A percentile compares a stretch with the other conserved stretches of the same genome.
Conservation (phyloP, 225 moss, liverwort and hornwort species). For the Polytrichum commune region DNA sequence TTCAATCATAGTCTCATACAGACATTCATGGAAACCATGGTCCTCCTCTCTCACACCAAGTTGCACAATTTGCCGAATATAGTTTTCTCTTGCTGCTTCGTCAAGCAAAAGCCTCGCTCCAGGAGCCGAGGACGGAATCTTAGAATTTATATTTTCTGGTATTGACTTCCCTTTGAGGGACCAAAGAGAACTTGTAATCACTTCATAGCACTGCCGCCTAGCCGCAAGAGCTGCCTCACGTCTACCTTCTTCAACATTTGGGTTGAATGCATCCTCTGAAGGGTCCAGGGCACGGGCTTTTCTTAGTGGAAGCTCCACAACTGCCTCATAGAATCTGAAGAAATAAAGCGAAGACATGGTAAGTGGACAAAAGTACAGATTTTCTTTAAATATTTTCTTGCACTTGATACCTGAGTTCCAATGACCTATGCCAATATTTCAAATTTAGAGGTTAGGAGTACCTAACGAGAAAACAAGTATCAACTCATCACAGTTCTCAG, state of each 20-base stretch:
- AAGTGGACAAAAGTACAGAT: no score
- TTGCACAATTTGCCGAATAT: slow-evolving; percentile 90
- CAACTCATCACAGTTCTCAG: no score
- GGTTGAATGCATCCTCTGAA: slow-evolving; percentile 92
- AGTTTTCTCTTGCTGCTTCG: slow-evolving; percentile 69
- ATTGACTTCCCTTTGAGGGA: slow-evolving; percentile 69
- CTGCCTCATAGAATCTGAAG: slow-evolving; percentile 93
- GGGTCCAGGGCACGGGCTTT: slow-evolving; percentile 99
- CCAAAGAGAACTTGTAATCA: slow-evolving; percentile 86
- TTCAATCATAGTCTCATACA: slow-evolving; percentile 97
- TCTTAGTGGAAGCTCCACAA: slow-evolving; percentile 89
- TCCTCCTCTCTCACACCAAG: slow-evolving; percentile 98
- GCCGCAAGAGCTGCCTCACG: slow-evolving; percentile 71
- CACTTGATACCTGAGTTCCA: no score
- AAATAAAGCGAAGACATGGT: not conserved
- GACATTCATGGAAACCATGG: slow-evolving; percentile 73
- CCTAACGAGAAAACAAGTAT: no score
- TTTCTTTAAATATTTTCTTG: no score
- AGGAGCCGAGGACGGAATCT: slow-evolving; percentile 54
- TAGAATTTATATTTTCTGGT: slow-evolving; percentile 36
- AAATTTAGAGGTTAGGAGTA: no score
- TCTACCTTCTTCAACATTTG: slow-evolving; percentile 75
- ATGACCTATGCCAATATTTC: no score
- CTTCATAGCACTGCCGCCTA: slow-evolving; percentile 89
- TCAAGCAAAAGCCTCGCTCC: slow-evolving; percentile 70